Evolutionary conservation across 768 basidiomycete species (phyloP).

Genomic region (Collybiopsis confluens): DNA sequence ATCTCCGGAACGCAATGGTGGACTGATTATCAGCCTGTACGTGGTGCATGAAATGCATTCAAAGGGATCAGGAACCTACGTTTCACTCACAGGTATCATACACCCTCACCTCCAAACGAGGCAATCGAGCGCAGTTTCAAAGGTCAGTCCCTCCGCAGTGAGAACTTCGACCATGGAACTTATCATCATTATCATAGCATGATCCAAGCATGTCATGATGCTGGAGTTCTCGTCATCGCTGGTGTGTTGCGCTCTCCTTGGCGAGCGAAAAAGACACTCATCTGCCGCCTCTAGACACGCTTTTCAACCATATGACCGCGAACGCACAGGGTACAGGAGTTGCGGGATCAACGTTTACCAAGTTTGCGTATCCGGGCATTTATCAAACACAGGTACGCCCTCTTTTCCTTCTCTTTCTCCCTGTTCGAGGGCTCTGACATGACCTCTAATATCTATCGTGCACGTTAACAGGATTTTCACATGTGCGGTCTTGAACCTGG

Average conservation of each 20-base stretch:
- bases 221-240: constrained; percentile 54
- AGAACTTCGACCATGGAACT: background rate
- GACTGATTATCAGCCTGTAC: constrained; percentile 61
- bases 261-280: background rate
- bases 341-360: constrained; percentile 46
- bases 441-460: background rate
- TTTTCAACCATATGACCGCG: constrained; percentile 68
- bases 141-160: constrained; percentile 17
- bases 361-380: constrained; percentile 49
- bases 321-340: constrained; percentile 44
- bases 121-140: constrained; percentile 47
- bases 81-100: constrained; percentile 34
- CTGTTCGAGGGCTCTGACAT: constrained; percentile 1
- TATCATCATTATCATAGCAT: constrained; percentile 25
- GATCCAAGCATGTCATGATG: constrained; percentile 46
- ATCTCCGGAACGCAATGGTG: constrained; percentile 61
- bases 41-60: too few species aligned
- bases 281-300: constrained; percentile 32
- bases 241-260: constrained; percentile 24
- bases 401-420: constrained; percentile 10
- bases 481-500: constrained; percentile 53
- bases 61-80: too few species aligned
- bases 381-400: constrained; percentile 40
- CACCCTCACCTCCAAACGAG: constrained; percentile 60
- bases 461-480: constrained; percentile 45